These are phyloP conservation scores for Talaromyces proteolyticus DNA, from an alignment of 495 filamentous ascomycete genomes.

Conservation along the genomic window DNA sequence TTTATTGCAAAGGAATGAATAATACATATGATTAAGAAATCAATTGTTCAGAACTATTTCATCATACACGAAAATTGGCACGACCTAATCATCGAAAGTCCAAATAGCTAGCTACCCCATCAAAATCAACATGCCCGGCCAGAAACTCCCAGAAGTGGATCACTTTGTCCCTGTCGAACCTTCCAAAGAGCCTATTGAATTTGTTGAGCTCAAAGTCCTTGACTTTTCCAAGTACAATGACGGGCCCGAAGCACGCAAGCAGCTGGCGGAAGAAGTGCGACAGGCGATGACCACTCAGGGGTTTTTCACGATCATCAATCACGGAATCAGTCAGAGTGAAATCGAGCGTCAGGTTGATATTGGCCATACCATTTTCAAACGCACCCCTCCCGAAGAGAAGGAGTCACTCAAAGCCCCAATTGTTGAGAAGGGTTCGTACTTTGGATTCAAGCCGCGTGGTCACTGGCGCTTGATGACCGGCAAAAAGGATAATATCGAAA, in stretches of 20 bases:
- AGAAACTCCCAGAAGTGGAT: background rate
- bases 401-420: background rate
- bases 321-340: background rate
- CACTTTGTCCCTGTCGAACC: background rate
- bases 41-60: background rate
- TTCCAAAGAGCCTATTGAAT: background rate
- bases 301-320: slow-evolving; percentile 1
- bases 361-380: background rate
- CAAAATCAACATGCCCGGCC: background rate
- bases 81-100: too few relatives aligned
- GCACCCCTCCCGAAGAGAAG: background rate
- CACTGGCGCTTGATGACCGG: background rate
- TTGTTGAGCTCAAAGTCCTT: background rate
- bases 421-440: background rate
- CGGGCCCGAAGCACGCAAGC: background rate
- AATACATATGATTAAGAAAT: too few relatives aligned
- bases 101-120: too few relatives aligned
- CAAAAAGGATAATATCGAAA: background rate
- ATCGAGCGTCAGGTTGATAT: background rate
- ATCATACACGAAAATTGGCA: background rate
- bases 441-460: background rate
- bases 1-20: background rate
- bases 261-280: background rate
- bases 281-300: background rate
- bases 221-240: background rate